phyloP scores from a whole-genome alignment of 106 monocot genomes.

The Acorus gramineus region DNA sequence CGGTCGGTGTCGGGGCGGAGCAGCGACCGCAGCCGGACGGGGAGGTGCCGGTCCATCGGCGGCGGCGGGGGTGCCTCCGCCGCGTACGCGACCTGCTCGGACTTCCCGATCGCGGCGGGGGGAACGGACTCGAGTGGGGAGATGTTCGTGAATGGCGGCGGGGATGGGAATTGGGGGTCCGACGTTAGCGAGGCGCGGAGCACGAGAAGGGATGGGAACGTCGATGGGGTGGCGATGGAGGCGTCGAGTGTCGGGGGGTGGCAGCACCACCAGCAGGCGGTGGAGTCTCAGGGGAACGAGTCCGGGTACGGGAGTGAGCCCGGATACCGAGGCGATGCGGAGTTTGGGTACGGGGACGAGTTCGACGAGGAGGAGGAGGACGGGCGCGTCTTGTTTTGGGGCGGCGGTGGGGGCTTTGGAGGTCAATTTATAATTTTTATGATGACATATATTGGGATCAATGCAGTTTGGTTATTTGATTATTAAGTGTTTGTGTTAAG shows the following conservation, averaged over 20 bases:
- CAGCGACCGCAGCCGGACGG: conserved; percentile 58
- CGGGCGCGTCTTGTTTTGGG: conserved; percentile 27
- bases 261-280: conserved; percentile 2
- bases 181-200: conserved; percentile 64
- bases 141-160: conserved; percentile 37
- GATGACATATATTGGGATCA: no score
- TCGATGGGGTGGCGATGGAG: conserved; percentile 16
- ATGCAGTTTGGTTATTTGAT: no score
- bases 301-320: conserved; percentile 91
- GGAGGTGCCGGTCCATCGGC: conserved; percentile 15
- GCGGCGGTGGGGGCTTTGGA: conserved; percentile 1
- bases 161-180: conserved; percentile 72
- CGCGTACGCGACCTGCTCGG: conserved; percentile 64
- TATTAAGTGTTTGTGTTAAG: no score
- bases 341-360: conserved; percentile 80
- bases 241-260: conserved; percentile 9
- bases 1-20: conserved; percentile 86
- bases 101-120: conserved; percentile 50
- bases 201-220: conserved; percentile 23
- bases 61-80: conserved; percentile 23
- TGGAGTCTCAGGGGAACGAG: conserved; percentile 41
- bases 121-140: conserved; percentile 93
- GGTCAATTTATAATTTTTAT: no score
- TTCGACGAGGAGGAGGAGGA: conserved; percentile 50
- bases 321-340: conserved; percentile 83